Evolutionary conservation across 2,329 filamentous ascomycete genomes (phyloP).

Genomic region (Nemania sp.): DNA sequence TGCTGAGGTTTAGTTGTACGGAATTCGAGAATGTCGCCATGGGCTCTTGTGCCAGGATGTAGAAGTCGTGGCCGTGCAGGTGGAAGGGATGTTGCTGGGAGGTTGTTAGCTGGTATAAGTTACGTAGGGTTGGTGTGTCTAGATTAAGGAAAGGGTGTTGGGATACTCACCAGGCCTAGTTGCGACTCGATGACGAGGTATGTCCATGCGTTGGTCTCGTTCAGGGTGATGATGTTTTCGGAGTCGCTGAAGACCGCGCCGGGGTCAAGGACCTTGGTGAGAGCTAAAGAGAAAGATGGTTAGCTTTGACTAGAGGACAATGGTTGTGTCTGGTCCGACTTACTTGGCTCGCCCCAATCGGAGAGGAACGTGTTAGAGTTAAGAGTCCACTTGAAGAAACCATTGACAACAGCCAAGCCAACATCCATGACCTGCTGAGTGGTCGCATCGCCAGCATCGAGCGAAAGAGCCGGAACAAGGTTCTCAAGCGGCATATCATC

Average conservation of each 20-base stretch:
- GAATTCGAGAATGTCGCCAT: slow-evolving; percentile 37
- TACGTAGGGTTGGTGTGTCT: neutral
- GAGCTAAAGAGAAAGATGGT: slow-evolving; percentile 30
- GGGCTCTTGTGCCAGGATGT: slow-evolving; percentile 40
- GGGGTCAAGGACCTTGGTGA: slow-evolving; percentile 39
- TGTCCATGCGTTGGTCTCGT: slow-evolving; percentile 41
- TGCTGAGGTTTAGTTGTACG: slow-evolving; percentile 42
- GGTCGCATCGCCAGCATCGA: slow-evolving; percentile 37
- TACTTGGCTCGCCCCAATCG: slow-evolving; percentile 52
- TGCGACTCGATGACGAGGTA: slow-evolving; percentile 41
- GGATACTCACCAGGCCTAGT: slow-evolving; percentile 25
- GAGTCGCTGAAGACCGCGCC: slow-evolving; percentile 29
- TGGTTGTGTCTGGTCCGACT: slow-evolving; percentile 10
- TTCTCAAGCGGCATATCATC: slow-evolving; percentile 41
- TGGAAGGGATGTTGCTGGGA: slow-evolving; percentile 47
- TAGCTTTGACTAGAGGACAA: neutral
- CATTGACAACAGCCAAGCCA: slow-evolving; percentile 34
- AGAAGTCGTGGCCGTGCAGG: slow-evolving; percentile 51
- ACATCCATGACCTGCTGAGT: slow-evolving; percentile 37
- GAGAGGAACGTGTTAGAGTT: slow-evolving; percentile 52
- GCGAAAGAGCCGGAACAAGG: slow-evolving; percentile 43
- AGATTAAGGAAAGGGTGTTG: slow-evolving; percentile 1
- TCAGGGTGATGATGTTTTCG: slow-evolving; percentile 40
- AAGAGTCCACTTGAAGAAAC: slow-evolving; percentile 53
- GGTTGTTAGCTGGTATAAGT: neutral